Conservation (phyloP, 345 rosid genomes). For the Eucalyptus curtisii region DNA sequence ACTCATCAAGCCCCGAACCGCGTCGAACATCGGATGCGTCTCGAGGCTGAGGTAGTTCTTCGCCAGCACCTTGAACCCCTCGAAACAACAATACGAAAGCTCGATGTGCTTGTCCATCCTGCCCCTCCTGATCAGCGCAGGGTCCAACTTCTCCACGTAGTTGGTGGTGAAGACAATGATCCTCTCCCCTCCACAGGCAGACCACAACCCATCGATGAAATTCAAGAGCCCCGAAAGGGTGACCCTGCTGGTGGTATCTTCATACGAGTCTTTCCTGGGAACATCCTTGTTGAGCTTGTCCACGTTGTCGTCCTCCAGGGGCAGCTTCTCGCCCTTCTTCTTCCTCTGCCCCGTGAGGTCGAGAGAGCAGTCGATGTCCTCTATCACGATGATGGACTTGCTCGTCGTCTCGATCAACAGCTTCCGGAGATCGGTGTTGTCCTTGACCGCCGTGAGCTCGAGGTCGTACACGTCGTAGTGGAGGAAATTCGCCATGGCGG, state of each 20-base stretch:
- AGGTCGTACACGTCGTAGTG: constrained; percentile 29
- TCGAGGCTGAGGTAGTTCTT: constrained; percentile 29
- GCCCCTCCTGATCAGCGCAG: constrained; percentile 62
- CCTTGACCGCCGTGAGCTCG: constrained; percentile 26
- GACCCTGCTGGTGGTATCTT: constrained; percentile 25
- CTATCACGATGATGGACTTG: constrained; percentile 41
- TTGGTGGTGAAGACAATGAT: constrained; percentile 54
- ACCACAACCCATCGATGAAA: constrained; percentile 69
- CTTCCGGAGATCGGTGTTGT: constrained; percentile 23
- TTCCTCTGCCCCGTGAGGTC: constrained; percentile 46
- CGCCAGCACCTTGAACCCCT: constrained; percentile 35
- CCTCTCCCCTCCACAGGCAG: constrained; percentile 61
- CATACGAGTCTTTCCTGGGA: constrained; percentile 4
- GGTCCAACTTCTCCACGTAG: constrained; percentile 50
- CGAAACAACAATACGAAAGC: constrained; percentile 32
- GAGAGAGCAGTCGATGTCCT: constrained; percentile 45
- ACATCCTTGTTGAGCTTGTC: constrained; percentile 15
- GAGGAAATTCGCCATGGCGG: constrained; percentile 33
- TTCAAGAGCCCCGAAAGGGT: constrained; percentile 61
- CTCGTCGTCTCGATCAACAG: constrained; percentile 28
- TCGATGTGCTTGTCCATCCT: constrained; percentile 53
- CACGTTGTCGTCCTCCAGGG: constrained; percentile 6
- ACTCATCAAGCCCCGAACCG: constrained; percentile 3
- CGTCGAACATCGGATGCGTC: constrained; percentile 15
- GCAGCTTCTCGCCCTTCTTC: constrained; percentile 11